Conservation (phyloP, 805 yeast genomes). For the Yamadazyma nakazawae region DNA sequence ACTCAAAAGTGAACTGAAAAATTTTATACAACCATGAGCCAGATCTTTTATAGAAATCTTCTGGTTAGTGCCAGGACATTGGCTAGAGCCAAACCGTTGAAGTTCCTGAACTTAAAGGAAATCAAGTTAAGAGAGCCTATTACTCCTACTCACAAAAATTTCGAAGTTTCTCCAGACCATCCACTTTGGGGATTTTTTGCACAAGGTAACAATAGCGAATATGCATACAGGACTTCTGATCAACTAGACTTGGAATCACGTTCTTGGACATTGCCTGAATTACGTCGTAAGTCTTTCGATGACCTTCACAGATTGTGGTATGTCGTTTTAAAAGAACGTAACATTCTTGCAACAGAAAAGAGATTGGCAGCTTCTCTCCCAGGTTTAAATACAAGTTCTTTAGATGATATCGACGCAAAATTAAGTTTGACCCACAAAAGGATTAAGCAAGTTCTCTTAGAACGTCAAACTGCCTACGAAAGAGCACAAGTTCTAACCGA, state of each 20-base stretch:
- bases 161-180: constrained; percentile 75
- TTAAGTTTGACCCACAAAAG: constrained; percentile 41
- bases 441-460: constrained; percentile 83
- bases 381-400: constrained; percentile 28
- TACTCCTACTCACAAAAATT: constrained; percentile 72
- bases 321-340: constrained; percentile 77
- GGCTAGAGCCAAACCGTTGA: constrained; percentile 36
- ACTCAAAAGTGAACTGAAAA: constrained; percentile 2
- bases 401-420: constrained; percentile 38
- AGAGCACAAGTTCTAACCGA: constrained; percentile 49
- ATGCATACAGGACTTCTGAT: constrained; percentile 57
- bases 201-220: constrained; percentile 45
- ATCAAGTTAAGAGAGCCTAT: constrained; percentile 75
- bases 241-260: constrained; percentile 54
- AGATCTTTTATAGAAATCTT: constrained; percentile 17
- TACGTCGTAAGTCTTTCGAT: constrained; percentile 86
- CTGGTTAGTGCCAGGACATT: constrained; percentile 33
- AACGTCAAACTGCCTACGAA: constrained; percentile 71
- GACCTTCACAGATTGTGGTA: constrained; percentile 94
- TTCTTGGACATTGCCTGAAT: constrained; percentile 84
- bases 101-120: constrained; percentile 24
- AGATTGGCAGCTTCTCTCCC: constrained; percentile 46
- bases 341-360: constrained; percentile 70
- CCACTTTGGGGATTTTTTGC: constrained; percentile 93
- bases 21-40: constrained; percentile 5